Evolutionary conservation across 164 flowering plant species (phyloP).

Genomic region (Stephania cephalantha): DNA sequence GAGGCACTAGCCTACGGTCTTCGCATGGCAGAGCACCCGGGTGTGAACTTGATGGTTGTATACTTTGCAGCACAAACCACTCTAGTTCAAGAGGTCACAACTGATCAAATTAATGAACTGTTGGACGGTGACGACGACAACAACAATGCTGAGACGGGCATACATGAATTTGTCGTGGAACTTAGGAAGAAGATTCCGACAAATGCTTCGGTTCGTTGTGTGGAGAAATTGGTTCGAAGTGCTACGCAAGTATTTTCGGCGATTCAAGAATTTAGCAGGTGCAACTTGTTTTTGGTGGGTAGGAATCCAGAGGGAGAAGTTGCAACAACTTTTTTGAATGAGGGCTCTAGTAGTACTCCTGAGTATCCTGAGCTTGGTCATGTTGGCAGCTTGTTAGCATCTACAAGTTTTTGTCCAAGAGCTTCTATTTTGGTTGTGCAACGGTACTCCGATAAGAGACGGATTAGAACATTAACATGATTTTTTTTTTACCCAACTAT

Average conservation of each 20-base stretch:
- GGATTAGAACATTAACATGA: too few species aligned
- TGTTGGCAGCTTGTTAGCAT: conserved; percentile 43
- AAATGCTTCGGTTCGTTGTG: conserved; percentile 24
- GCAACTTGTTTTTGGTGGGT: conserved; percentile 51
- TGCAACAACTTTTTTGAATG: conserved; percentile 13
- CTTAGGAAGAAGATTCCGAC: conserved; percentile 18
- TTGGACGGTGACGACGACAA: neutral
- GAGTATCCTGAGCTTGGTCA: conserved; percentile 71
- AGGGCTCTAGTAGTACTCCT: conserved; percentile 12
- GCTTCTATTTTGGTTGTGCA: conserved; percentile 75
- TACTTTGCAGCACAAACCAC: conserved; percentile 16
- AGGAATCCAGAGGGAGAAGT: conserved; percentile 33
- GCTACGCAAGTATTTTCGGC: conserved; percentile 21
- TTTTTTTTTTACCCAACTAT: too few species aligned
- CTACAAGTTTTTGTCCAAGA: conserved; percentile 33
- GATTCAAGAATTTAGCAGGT: conserved; percentile 17
- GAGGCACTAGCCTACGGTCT: conserved; percentile 56
- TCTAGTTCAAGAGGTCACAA: conserved; percentile 10
- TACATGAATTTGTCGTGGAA: conserved; percentile 26
- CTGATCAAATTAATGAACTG: conserved; percentile 3
- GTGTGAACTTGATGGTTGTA: conserved; percentile 29
- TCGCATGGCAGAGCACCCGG: conserved; percentile 76
- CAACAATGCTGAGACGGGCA: conserved; percentile 10
- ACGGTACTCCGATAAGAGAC: conserved; percentile 21
- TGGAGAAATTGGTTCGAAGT: conserved; percentile 24